Conservation (phyloP, 352 stramenopile genomes). For the Phytophthora pisi region DNA sequence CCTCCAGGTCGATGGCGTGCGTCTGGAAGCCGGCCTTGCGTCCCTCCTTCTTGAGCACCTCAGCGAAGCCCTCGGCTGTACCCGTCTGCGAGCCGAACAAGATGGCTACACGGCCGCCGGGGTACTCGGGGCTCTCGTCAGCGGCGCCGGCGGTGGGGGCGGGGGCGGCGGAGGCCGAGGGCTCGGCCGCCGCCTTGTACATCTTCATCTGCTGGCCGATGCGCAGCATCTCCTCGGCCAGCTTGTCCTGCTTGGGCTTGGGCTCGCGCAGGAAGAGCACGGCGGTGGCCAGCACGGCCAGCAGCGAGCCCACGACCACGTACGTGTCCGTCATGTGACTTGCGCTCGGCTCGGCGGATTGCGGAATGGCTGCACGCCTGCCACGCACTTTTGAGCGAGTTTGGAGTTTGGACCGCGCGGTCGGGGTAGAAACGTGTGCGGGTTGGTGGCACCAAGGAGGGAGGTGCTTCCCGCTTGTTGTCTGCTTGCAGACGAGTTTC, state of each 20-base stretch:
- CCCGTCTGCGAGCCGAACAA: conserved; percentile 98
- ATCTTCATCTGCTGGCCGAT: conserved; percentile 84
- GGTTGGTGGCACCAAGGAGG: conserved; percentile 7
- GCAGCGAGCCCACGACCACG: conserved; percentile 67
- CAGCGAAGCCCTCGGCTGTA: conserved; percentile 97
- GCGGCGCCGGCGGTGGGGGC: conserved; percentile 18
- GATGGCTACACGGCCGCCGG: conserved; percentile 85
- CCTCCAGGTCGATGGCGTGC: conserved; percentile 94
- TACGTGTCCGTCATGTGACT: conserved; percentile 54
- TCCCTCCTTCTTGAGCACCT: conserved; percentile 92
- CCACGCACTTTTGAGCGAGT: neutral
- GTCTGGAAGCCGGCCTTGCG: conserved; percentile 87
- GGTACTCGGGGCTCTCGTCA: conserved; percentile 49
- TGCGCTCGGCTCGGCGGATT: conserved; percentile 17
- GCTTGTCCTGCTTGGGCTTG: conserved; percentile 66
- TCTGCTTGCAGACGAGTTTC: neutral
- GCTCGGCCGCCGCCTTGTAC: conserved; percentile 69
- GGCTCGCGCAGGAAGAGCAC: conserved; percentile 65
- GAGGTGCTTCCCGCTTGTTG: neutral
- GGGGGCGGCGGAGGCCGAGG: neutral
- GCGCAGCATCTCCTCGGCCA: conserved; percentile 70
- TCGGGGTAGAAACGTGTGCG: conserved; percentile 9
- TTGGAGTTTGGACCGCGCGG: conserved; percentile 3
- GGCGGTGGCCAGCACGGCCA: conserved; percentile 65
- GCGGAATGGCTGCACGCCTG: conserved; percentile 18